These are phyloP conservation scores for Syzygium syzygioides DNA, from an alignment of 441 rosid genomes.

Conservation along the genomic window DNA sequence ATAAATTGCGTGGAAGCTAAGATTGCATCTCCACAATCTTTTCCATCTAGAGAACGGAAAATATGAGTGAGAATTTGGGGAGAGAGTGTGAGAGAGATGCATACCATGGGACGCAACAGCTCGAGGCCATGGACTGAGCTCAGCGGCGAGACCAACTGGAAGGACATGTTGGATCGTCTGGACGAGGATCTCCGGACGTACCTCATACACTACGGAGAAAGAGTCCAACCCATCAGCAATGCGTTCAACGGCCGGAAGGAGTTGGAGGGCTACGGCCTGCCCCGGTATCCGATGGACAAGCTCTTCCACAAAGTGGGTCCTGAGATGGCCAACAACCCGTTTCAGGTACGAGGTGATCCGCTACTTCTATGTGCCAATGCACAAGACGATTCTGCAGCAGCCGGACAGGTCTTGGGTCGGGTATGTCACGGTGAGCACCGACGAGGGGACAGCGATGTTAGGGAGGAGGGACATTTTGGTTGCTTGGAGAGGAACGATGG, in stretches of 20 bases:
- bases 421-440: not conserved
- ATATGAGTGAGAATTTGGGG: no score
- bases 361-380: conserved; percentile 21
- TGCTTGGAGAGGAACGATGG: not conserved
- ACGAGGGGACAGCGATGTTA: not conserved
- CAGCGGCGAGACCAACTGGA: conserved; percentile 33
- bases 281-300: conserved; percentile 18
- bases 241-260: conserved; percentile 19
- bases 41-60: not conserved
- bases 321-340: conserved; percentile 10
- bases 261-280: conserved; percentile 21
- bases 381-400: not conserved
- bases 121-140: conserved; percentile 28
- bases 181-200: conserved; percentile 35
- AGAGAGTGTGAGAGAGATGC: not conserved
- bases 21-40: not conserved
- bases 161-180: conserved; percentile 26
- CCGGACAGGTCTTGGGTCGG: not conserved
- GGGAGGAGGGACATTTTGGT: conserved; percentile 2
- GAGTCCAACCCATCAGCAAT: conserved; percentile 16
- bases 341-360: conserved; percentile 30
- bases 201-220: conserved; percentile 34
- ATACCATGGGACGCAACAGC: not conserved
- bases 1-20: not conserved
- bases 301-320: conserved; percentile 27